Base-by-base conservation (phyloP, 768 basidiomycete species). In the Mrakia hoshinonis region DNA sequence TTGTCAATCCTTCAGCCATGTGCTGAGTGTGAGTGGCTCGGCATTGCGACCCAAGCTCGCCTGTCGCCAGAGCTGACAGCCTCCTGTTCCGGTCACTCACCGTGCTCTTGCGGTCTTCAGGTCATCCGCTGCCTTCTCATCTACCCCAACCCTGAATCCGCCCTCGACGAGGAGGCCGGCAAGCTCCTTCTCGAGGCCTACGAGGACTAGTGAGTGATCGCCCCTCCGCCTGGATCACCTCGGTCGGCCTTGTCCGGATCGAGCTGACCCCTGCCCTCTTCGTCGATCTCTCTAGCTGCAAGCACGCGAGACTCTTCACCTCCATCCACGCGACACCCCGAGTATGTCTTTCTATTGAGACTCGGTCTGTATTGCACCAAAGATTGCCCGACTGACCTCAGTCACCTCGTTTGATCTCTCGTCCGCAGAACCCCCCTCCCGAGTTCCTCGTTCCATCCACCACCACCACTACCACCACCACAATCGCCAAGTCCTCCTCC, bases 91-190 rank as follows among this genome's bases (percentile, higher is more conserved):
- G 22, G 9, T 34, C 24, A 47, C 24, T 66, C 48, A 31, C 38
- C 39, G 5, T n/a, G 20, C 24, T n/a, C 49, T 38, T 12, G 7
- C 43, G 15, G 11, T 55, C 29, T 20, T 7, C 58, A 81, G 80
- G 94, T 92, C 36, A 88, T 97, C 74, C 94, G 93, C 79, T 96
- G 94, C 77, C 86, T 98, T 58, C 85, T 98, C 73, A 97, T 98
- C 75, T 93, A 93, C 77, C 94, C 94, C 38, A 96, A 96, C 78
- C 92, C 95, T 39, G 94, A 97, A 79, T 94, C 91, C 10, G 95
- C 94, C 0, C 82, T 97, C 61, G 92, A 97, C 78, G 94, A 97
- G 78, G 92, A 96, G 78, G 94, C 94, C 0, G 95, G 94, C 29
- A 95, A 92, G 79, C 83, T 95, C 63, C 80, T 96, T 48, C 82